Percentiles rank a stretch among this genome's conserved stretches.
phyloP scores from a whole-genome alignment of 495 filamentous ascomycete species.

The Xylaria bambusicola region DNA sequence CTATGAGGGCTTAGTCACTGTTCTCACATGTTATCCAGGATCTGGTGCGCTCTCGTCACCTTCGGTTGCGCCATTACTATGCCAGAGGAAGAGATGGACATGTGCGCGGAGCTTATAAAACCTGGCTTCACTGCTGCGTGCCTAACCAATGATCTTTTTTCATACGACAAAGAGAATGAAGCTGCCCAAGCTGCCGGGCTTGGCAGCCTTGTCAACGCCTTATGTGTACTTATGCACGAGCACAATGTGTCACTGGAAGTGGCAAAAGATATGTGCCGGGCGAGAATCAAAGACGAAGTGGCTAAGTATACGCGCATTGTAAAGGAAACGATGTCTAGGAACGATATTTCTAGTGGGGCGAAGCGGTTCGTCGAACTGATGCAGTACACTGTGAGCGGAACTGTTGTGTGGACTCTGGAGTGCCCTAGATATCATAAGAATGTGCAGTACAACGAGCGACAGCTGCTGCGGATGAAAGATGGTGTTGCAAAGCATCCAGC shows the following conservation, averaged over 20 bases:
- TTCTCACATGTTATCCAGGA: conserved; percentile 2
- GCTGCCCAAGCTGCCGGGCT: conserved; percentile 21
- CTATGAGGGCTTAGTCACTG: background rate
- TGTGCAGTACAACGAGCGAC: too few relatives aligned
- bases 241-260: conserved; percentile 23
- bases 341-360: background rate
- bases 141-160: conserved; percentile 38
- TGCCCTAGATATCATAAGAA: conserved; percentile 32
- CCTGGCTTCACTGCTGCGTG: conserved; percentile 27
- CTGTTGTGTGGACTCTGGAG: conserved; percentile 32
- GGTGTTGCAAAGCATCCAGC: too few relatives aligned
- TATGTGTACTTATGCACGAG: conserved; percentile 41
- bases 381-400: conserved; percentile 26
- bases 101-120: conserved; percentile 21
- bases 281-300: background rate
- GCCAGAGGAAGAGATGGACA: conserved; percentile 1
- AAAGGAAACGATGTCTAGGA: background rate
- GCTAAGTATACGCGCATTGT: background rate
- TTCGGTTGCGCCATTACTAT: conserved; percentile 15
- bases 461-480: too few relatives aligned
- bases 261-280: conserved; percentile 26
- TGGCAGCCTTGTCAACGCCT: conserved; percentile 35
- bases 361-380: conserved; percentile 29
- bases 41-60: conserved; percentile 15
- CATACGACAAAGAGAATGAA: conserved; percentile 33